Conservation (phyloP, 768 basidiomycete genomes). For the Suillus bovinus region DNA sequence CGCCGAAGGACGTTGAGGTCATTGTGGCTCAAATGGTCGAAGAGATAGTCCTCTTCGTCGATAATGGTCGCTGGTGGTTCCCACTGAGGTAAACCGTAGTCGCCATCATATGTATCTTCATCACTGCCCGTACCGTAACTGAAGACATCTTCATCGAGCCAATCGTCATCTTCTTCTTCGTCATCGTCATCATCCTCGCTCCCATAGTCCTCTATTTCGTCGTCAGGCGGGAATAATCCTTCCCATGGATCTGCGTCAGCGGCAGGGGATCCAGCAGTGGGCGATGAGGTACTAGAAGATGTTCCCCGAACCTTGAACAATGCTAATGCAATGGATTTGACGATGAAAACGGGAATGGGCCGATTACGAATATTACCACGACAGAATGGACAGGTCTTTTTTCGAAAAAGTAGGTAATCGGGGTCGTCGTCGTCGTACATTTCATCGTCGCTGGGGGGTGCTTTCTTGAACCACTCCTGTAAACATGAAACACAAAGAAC, state of each 20-base stretch:
- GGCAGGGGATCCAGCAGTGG: constrained; percentile 31
- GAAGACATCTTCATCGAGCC: constrained; percentile 30
- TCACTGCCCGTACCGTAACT: constrained; percentile 37
- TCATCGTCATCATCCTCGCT: constrained; percentile 27
- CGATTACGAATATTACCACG: constrained; percentile 55
- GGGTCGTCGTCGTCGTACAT: constrained; percentile 43
- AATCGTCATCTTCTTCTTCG: constrained; percentile 29
- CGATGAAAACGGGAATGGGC: constrained; percentile 68
- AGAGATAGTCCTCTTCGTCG: constrained; percentile 34
- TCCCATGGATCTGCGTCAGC: constrained; percentile 65
- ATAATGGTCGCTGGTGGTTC: constrained; percentile 51
- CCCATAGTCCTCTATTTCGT: constrained; percentile 41
- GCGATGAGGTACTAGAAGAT: constrained; percentile 17
- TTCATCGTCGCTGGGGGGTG: constrained; percentile 50
- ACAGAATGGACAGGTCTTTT: constrained; percentile 76
- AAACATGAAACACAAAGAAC: constrained; percentile 73
- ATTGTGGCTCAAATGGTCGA: constrained; percentile 35
- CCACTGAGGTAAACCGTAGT: constrained; percentile 53
- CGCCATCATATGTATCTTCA: constrained; percentile 39
- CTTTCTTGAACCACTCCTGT: constrained; percentile 76
- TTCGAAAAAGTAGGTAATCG: constrained; percentile 52
- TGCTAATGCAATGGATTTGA: constrained; percentile 57
- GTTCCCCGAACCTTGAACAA: constrained; percentile 45
- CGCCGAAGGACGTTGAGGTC: constrained; percentile 51
- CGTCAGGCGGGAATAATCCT: constrained; percentile 58